These are phyloP conservation scores for Annulohypoxylon maeteangense DNA, from an alignment of 495 filamentous ascomycete species.

Conservation along the genomic window DNA sequence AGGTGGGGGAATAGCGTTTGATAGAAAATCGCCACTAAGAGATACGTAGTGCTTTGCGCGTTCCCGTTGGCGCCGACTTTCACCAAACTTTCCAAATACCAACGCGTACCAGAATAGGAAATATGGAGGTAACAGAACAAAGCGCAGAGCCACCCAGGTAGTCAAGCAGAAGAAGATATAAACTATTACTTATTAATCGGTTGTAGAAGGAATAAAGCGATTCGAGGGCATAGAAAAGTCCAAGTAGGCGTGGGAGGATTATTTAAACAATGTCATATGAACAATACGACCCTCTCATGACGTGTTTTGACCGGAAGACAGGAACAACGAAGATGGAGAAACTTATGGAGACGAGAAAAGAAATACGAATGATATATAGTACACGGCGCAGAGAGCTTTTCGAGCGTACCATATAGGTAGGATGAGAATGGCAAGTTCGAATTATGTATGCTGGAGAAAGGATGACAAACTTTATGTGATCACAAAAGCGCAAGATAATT, in stretches of 20 bases:
- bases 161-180: neutral
- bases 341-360: neutral
- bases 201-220: neutral
- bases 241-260: conserved; percentile 18
- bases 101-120: conserved; percentile 2
- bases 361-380: neutral
- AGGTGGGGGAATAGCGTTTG: conserved; percentile 33
- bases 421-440: conserved; percentile 10
- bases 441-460: neutral
- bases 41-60: conserved; percentile 2
- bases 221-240: conserved; percentile 4
- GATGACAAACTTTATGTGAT: conserved; percentile 18
- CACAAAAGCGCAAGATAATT: conserved; percentile 20
- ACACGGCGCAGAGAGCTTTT: conserved; percentile 21
- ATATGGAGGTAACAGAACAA: conserved; percentile 10
- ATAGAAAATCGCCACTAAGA: conserved; percentile 16
- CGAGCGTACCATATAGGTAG: neutral
- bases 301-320: conserved; percentile 12
- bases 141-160: conserved; percentile 16
- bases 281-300: conserved; percentile 8
- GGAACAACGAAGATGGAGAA: conserved; percentile 1
- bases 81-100: conserved; percentile 25
- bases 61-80: conserved; percentile 32
- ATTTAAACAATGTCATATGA: conserved; percentile 15
- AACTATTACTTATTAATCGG: conserved; percentile 3